These are phyloP conservation scores for Usnea hakonensis DNA, from an alignment of 495 filamentous ascomycete genomes.

Conservation along the genomic window DNA sequence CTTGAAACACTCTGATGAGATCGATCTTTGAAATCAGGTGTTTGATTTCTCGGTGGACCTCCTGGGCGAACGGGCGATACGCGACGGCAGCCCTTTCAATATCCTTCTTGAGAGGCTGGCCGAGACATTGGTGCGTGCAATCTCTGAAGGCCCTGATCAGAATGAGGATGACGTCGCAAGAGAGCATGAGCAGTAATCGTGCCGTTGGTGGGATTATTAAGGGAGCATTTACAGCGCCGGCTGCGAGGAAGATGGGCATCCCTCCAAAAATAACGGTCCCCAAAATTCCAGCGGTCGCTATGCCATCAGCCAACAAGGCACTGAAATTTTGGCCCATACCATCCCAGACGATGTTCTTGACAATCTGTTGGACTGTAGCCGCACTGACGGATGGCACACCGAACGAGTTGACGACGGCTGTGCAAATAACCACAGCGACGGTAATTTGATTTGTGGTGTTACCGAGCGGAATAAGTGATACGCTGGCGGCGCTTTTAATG, in stretches of 20 bases:
- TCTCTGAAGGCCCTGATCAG: conserved; percentile 20
- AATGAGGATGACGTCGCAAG: conserved; percentile 11
- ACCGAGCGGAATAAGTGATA: background rate
- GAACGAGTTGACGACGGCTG: conserved; percentile 3
- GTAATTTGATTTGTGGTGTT: background rate
- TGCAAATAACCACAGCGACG: conserved; percentile 7
- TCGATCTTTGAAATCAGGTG: conserved; percentile 16
- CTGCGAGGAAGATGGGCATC: background rate
- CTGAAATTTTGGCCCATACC: conserved; percentile 1
- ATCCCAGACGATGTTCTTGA: conserved; percentile 8
- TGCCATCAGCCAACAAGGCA: background rate
- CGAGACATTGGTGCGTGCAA: conserved; percentile 19
- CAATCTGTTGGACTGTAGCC: conserved; percentile 7
- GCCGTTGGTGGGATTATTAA: conserved; percentile 6
- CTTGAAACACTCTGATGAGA: conserved; percentile 2
- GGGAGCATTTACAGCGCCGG: background rate
- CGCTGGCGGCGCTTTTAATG: conserved; percentile 15
- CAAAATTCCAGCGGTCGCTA: background rate
- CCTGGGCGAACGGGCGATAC: conserved; percentile 18
- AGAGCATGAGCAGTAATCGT: conserved; percentile 3
- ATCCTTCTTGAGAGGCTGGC: conserved; percentile 24
- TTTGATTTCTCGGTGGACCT: conserved; percentile 25
- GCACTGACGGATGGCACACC: conserved; percentile 4
- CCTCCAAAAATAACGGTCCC: background rate
- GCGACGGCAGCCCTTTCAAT: conserved; percentile 21